Base-by-base conservation (phyloP, 2,329 filamentous ascomycete genomes). In the Talaromyces sp. region DNA sequence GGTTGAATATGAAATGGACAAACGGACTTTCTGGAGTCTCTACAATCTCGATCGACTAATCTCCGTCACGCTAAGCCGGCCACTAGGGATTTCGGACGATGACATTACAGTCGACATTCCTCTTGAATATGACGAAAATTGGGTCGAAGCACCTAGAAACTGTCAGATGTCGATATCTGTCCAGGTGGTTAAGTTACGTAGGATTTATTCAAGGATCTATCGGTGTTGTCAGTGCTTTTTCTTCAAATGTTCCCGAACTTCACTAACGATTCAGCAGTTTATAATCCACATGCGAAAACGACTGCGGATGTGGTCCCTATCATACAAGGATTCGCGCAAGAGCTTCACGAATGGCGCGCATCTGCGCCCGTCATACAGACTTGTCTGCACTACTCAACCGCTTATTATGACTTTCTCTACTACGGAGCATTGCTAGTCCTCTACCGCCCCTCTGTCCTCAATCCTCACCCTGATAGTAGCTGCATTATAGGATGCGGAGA, bases 21-120 rank as follows among this genome's bases (percentile, higher is more conserved):
- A 77, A 61, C 74, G 77, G n/a, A 74, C 73, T 1, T 79, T 79
- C 63, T 79, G 77, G 77, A 77, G 75, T 66, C 68, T 77, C 7
- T 79, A 79, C 63, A 78, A 78, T n/a, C 69, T 79, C 2, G 77
- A 79, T 58, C 71, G 77, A 21, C 69, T 77, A 31, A 76, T 77
- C 48, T 73, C 76, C 0, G 73, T 74, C 28, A 79, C 76, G 0
- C 64, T 79, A 0, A 74, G 74, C 14, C 73, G 77, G 28, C 77
- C 77, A 2, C 62, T 78, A 14, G 76, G 76, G 2, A 74, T 79
- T 46, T 70, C 77, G 3, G 77, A 79, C 62, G 74, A 79, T 39
- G 77, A 79, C 58, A 79, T 79, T 62, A 75, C 71, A 33, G 73
- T 78, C 18, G 66, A 69, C 12, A 64, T 77, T 1, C 72, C 74